Evolutionary conservation across 2,329 filamentous ascomycete genomes (phyloP).

Genomic region (Dactylellina parvicollis): DNA sequence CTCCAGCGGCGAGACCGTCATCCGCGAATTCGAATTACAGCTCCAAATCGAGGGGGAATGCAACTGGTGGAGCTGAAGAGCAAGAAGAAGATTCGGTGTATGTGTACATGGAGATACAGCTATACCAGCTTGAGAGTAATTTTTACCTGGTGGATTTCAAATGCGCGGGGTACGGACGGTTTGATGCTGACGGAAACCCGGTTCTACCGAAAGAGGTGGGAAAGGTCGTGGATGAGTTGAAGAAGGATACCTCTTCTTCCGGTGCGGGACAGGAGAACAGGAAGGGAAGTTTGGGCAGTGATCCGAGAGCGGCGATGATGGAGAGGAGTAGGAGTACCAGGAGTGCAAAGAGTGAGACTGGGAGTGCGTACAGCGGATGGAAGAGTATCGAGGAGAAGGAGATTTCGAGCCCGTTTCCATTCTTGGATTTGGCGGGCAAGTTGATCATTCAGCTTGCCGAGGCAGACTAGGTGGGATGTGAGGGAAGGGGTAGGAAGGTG

Average conservation of each 20-base stretch:
- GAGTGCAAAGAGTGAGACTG: slow-evolving; percentile 65
- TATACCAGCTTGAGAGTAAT: slow-evolving; percentile 90
- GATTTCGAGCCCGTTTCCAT: slow-evolving; percentile 93
- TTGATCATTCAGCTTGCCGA: slow-evolving; percentile 93
- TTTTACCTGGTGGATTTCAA: slow-evolving; percentile 99
- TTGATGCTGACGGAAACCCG: slow-evolving; percentile 66
- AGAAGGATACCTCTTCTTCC: slow-evolving; percentile 29
- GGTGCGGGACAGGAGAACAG: slow-evolving; percentile 31
- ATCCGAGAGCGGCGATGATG: slow-evolving; percentile 43
- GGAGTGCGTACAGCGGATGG: slow-evolving; percentile 64
- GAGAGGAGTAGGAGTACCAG: slow-evolving; percentile 59
- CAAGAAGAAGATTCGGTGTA: slow-evolving; percentile 76
- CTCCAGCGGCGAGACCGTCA: slow-evolving; percentile 57
- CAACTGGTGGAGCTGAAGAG: slow-evolving; percentile 63
- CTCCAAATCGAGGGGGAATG: slow-evolving; percentile 43
- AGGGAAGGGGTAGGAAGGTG: background rate
- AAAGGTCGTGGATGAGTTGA: slow-evolving; percentile 40
- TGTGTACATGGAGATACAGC: slow-evolving; percentile 94
- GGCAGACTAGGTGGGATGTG: slow-evolving; percentile 67
- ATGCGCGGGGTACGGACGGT: slow-evolving; percentile 91
- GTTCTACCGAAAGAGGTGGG: slow-evolving; percentile 55
- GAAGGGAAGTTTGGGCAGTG: slow-evolving; percentile 13
- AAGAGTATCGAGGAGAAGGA: slow-evolving; percentile 83
- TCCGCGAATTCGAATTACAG: slow-evolving; percentile 58
- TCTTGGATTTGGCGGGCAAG: slow-evolving; percentile 89